Conservation (phyloP, 2,329 filamentous ascomycete species). For the Elsinoe fawcettii region DNA sequence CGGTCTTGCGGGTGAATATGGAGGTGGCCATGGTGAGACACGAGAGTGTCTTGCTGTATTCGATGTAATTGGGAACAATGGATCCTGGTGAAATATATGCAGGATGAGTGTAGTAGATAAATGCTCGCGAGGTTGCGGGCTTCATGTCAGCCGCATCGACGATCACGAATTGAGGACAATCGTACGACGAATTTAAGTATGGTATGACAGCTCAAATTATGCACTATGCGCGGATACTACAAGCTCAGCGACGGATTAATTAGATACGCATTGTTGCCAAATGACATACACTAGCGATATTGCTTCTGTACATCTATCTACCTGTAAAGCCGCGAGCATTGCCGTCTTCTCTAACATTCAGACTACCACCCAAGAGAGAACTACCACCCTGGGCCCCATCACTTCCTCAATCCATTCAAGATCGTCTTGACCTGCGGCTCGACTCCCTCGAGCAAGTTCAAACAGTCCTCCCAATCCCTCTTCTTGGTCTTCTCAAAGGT, state of each 20-base stretch:
- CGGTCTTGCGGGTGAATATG: slow-evolving; percentile 35
- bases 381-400: background rate
- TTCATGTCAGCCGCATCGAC: too few species aligned
- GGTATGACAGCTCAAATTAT: too few species aligned
- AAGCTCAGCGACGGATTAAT: too few species aligned
- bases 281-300: too few species aligned
- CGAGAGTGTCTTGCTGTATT: background rate
- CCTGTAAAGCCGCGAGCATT: background rate
- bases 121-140: too few species aligned
- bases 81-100: background rate
- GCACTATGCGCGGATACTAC: too few species aligned
- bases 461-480: background rate
- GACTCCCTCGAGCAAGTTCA: background rate
- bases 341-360: background rate
- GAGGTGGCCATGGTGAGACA: slow-evolving; percentile 24
- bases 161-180: too few species aligned
- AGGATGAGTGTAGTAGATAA: too few species aligned
- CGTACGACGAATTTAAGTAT: too few species aligned
- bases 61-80: background rate
- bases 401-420: background rate
- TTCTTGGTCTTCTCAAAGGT: background rate
- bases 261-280: too few species aligned
- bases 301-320: too few species aligned
- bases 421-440: background rate
- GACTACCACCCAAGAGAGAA: background rate